Evolutionary conservation across 192 early-diverging fungal species (phyloP).

Genomic region (Coemansia sp.): DNA sequence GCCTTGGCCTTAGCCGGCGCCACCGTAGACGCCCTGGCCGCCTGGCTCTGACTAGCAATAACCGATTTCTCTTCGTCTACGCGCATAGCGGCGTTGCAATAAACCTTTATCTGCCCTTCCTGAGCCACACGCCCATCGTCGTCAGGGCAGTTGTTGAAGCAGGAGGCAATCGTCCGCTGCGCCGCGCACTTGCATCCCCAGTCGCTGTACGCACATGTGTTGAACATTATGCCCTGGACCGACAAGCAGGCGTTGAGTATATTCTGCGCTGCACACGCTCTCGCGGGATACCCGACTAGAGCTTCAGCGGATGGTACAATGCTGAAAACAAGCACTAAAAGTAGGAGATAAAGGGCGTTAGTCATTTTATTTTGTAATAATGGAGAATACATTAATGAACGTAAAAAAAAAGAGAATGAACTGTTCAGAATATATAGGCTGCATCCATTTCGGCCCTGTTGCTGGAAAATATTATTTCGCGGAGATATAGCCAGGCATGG

Average conservation of each 20-base stretch:
- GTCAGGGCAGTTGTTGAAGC: conserved; percentile 51
- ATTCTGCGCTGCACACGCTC: conserved; percentile 40
- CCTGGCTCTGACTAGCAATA: neutral
- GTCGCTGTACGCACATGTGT: conserved; percentile 48
- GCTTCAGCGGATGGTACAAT: neutral
- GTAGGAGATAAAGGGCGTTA: neutral
- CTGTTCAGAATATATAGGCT: neutral
- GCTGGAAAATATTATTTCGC: neutral
- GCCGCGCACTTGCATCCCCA: conserved; percentile 54
- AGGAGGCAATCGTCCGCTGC: conserved; percentile 38
- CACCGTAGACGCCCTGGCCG: neutral
- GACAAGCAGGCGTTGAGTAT: conserved; percentile 41
- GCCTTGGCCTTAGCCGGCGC: neutral
- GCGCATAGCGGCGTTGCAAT: conserved; percentile 38
- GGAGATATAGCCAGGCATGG: neutral
- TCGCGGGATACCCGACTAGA: neutral
- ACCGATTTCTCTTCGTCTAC: conserved; percentile 13
- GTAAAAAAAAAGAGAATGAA: neutral
- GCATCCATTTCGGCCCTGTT: too few relatives aligned
- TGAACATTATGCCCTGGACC: conserved; percentile 24
- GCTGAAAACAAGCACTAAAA: neutral
- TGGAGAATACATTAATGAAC: neutral
- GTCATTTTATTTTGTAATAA: neutral
- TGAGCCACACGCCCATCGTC: conserved; percentile 21
- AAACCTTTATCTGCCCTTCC: conserved; percentile 46